Conservation (phyloP, 768 basidiomycete genomes). For the Hericium coralloides region DNA sequence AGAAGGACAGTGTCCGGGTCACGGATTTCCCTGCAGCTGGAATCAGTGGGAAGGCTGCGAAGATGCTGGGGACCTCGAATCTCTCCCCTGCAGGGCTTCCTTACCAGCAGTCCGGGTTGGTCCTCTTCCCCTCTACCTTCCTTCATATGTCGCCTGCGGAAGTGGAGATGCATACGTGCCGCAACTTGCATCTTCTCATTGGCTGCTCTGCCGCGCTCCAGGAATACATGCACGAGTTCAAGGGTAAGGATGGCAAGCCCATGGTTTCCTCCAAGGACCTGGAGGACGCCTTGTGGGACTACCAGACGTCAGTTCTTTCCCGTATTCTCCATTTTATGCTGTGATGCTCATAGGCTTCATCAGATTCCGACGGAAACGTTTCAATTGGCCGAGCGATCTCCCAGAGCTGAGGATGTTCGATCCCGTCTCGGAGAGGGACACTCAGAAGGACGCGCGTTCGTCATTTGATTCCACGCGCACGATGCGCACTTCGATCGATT, state of each 20-base stretch:
- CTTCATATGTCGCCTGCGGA: constrained; percentile 48
- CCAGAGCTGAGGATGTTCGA: constrained; percentile 9
- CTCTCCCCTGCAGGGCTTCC: constrained; percentile 11
- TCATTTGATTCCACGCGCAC: too few relatives aligned
- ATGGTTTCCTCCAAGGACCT: constrained; percentile 23
- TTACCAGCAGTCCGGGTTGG: constrained; percentile 52
- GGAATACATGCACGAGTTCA: constrained; percentile 35
- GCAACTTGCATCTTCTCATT: constrained; percentile 55
- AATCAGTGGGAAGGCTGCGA: constrained; percentile 28
- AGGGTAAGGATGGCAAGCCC: constrained; percentile 14
- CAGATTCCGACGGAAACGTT: constrained; percentile 59
- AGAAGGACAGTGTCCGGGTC: constrained; percentile 8
- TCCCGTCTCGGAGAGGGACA: neutral
- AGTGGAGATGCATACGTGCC: constrained; percentile 70
- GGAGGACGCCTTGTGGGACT: constrained; percentile 41
- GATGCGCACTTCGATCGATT: neutral
- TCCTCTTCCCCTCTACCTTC: constrained; percentile 52
- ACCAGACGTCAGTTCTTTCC: constrained; percentile 40
- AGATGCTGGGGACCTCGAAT: constrained; percentile 24
- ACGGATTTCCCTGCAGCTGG: constrained; percentile 8
- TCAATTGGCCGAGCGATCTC: constrained; percentile 56
- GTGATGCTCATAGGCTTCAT: constrained; percentile 2
- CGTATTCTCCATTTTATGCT: constrained; percentile 3
- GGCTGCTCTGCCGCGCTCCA: constrained; percentile 50
- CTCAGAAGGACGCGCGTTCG: too few relatives aligned